Conservation (phyloP, 1,284 basidiomycete species). For the Marasmius fiardii region DNA sequence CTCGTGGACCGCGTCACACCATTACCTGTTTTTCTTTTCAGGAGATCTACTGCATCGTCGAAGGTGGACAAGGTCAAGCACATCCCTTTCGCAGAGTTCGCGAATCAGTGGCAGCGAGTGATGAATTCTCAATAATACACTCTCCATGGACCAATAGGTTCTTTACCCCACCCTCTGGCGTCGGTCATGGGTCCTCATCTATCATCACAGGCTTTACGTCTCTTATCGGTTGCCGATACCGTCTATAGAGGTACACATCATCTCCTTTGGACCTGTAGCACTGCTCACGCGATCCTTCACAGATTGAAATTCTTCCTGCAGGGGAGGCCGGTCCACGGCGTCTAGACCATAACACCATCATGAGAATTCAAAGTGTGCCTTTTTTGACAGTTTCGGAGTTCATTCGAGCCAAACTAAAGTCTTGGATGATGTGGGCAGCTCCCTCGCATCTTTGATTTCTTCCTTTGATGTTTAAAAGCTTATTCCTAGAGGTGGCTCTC, state of each 20-base stretch:
- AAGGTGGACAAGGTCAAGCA: constrained; percentile 38
- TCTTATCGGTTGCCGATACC: constrained; percentile 52
- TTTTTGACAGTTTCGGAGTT: constrained; percentile 79
- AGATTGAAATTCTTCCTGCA: constrained; percentile 80
- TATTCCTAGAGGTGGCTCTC: constrained; percentile 51
- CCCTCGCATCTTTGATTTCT: constrained; percentile 13
- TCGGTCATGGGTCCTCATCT: constrained; percentile 12
- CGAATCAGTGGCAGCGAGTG: constrained; percentile 42
- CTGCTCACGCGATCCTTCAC: constrained; percentile 9
- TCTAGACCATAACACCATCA: constrained; percentile 61
- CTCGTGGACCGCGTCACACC: constrained; percentile 5
- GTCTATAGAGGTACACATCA: constrained; percentile 31
- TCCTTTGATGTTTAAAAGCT: constrained; percentile 15
- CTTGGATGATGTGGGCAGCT: constrained; percentile 66
- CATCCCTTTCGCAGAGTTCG: constrained; percentile 53
- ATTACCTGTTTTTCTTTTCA: constrained; percentile 20
- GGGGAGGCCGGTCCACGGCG: constrained; percentile 76
- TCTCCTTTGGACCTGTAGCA: constrained; percentile 11
- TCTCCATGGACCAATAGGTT: constrained; percentile 52
- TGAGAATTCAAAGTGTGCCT: constrained; percentile 63
- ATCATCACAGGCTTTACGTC: constrained; percentile 43
- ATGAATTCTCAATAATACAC: constrained; percentile 41
- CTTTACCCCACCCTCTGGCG: constrained; percentile 12
- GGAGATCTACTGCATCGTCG: constrained; percentile 56
- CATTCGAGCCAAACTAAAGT: constrained; percentile 72